These are phyloP conservation scores for Pythium periplocum DNA, from an alignment of 352 stramenopile species.

Conservation along the genomic window DNA sequence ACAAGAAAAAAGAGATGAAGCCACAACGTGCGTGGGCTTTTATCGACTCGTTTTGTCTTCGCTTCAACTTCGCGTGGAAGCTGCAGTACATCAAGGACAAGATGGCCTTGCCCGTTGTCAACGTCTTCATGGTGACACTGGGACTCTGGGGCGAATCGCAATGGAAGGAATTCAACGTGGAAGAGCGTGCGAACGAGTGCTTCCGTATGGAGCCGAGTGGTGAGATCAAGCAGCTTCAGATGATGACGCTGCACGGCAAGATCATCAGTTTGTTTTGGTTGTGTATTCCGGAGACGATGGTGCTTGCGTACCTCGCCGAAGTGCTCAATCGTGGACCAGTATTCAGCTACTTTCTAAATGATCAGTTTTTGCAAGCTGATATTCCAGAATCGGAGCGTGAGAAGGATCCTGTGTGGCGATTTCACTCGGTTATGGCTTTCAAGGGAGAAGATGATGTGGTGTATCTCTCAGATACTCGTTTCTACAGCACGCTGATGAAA, in stretches of 20 bases:
- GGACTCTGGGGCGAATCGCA: slow-evolving; percentile 41
- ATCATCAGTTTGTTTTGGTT: slow-evolving; percentile 61
- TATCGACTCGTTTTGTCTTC: slow-evolving; percentile 40
- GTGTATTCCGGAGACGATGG: slow-evolving; percentile 38
- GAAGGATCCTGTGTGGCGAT: slow-evolving; percentile 44
- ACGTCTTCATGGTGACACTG: slow-evolving; percentile 39
- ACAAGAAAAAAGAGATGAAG: slow-evolving; percentile 23
- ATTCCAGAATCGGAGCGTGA: slow-evolving; percentile 50
- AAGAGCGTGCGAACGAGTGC: slow-evolving; percentile 50
- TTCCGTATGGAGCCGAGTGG: slow-evolving; percentile 52
- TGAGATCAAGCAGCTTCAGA: slow-evolving; percentile 61
- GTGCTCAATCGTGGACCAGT: slow-evolving; percentile 48
- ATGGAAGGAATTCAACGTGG: slow-evolving; percentile 49
- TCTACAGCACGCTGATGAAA: slow-evolving; percentile 41
- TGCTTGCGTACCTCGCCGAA: slow-evolving; percentile 47
- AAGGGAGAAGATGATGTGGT: slow-evolving; percentile 42
- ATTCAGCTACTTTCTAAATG: slow-evolving; percentile 59
- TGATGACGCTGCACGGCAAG: slow-evolving; percentile 65
- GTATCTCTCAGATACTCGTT: slow-evolving; percentile 44
- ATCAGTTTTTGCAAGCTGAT: slow-evolving; percentile 51
- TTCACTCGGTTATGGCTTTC: slow-evolving; percentile 25
- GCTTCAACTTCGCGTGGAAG: slow-evolving; percentile 61
- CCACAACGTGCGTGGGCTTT: slow-evolving; percentile 22
- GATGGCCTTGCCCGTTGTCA: slow-evolving; percentile 45
- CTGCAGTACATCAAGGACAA: slow-evolving; percentile 53